Evolutionary conservation across 192 early-diverging fungal genomes (phyloP).

Genomic region (Coemansia sp.): DNA sequence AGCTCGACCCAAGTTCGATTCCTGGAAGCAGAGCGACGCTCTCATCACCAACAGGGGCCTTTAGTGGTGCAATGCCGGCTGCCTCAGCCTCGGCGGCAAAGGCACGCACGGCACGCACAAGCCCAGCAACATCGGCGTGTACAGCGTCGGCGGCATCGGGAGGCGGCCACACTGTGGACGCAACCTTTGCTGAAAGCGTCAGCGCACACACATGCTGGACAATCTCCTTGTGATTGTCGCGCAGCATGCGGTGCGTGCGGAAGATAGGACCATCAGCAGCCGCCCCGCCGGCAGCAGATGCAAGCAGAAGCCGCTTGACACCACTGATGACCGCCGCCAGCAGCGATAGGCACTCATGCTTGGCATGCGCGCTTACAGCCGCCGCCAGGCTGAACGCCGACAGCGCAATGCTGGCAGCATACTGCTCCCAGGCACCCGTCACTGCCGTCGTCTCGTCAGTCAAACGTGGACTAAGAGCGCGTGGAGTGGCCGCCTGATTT

Average conservation of each 20-base stretch:
- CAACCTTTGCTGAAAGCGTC: constrained; percentile 76
- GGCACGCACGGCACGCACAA: constrained; percentile 68
- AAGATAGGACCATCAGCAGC: constrained; percentile 67
- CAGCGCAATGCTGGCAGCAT: constrained; percentile 47
- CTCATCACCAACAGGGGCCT: constrained; percentile 22
- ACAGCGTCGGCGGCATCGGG: constrained; percentile 76
- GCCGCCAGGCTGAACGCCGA: constrained; percentile 57
- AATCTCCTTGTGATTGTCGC: constrained; percentile 70
- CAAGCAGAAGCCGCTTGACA: constrained; percentile 80
- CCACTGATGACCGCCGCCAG: constrained; percentile 66
- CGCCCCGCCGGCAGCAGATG: constrained; percentile 63
- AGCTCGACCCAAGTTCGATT: constrained; percentile 20
- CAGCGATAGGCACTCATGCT: constrained; percentile 56
- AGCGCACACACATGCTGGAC: constrained; percentile 81
- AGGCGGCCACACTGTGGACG: constrained; percentile 86
- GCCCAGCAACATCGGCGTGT: constrained; percentile 70
- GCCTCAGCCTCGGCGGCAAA: constrained; percentile 73
- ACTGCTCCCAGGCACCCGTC: constrained; percentile 55
- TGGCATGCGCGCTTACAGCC: constrained; percentile 52
- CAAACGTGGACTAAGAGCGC: neutral
- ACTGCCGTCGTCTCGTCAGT: constrained; percentile 28
- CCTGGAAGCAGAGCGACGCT: constrained; percentile 40
- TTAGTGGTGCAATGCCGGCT: constrained; percentile 37
- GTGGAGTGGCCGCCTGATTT: constrained; percentile 2
- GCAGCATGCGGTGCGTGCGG: constrained; percentile 63